Evolutionary conservation across 225 moss, liverwort and hornwort species (phyloP).

Genomic region (Pleurozium schreberi): DNA sequence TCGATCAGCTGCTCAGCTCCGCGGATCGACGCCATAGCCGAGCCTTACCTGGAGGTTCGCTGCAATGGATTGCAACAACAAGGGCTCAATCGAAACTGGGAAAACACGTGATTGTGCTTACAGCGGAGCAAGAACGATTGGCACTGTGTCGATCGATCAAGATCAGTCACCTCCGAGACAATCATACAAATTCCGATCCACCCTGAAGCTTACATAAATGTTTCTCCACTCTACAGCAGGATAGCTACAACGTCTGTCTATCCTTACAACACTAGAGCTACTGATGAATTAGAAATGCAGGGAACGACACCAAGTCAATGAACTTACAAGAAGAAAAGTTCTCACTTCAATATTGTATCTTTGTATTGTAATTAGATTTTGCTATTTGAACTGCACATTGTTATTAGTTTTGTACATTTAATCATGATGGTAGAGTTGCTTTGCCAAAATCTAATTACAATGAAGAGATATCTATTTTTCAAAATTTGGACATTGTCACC

Average conservation of each 20-base stretch:
- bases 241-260: not conserved
- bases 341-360: too few species aligned
- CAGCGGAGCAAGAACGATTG: not conserved
- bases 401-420: too few species aligned
- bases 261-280: not conserved
- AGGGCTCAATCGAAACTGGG: not conserved
- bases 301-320: too few species aligned
- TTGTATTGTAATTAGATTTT: too few species aligned
- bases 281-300: not conserved
- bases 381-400: too few species aligned
- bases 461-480: too few species aligned
- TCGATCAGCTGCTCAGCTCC: conserved; percentile 25
- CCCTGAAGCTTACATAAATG: not conserved
- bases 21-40: conserved; percentile 16
- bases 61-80: not conserved
- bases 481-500: too few species aligned
- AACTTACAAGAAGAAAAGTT: too few species aligned
- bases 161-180: not conserved
- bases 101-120: not conserved
- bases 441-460: too few species aligned
- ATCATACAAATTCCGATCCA: not conserved
- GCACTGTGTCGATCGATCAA: not conserved
- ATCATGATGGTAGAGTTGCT: too few species aligned
- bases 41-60: not conserved
- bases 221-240: not conserved